A percentile compares a stretch with the other conserved stretches of the same genome.
phyloP scores from a whole-genome alignment of 768 basidiomycete species.

The Filobasidium wieringae region DNA sequence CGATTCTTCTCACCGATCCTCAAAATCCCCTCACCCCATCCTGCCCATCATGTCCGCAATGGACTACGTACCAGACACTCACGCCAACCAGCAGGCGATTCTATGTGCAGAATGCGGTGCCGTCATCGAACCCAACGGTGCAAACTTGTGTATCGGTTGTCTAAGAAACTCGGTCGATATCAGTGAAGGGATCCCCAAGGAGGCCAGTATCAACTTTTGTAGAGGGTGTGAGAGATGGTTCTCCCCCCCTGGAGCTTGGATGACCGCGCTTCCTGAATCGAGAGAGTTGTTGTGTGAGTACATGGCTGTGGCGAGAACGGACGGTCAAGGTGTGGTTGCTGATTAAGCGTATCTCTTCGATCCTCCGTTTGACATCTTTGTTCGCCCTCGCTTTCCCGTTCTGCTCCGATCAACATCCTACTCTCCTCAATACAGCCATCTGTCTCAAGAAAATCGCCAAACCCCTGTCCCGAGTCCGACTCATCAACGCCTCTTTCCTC shows the following conservation, averaged over 20 bases:
- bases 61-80: slow-evolving; percentile 32
- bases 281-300: slow-evolving; percentile 59
- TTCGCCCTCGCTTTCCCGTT: not conserved
- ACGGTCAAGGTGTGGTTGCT: not conserved
- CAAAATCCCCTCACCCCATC: too few relatives aligned
- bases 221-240: slow-evolving; percentile 93
- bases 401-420: not conserved
- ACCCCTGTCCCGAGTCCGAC: slow-evolving; percentile 69
- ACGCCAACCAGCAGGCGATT: slow-evolving; percentile 33
- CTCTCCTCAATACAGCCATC: slow-evolving; percentile 47
- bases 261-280: slow-evolving; percentile 73
- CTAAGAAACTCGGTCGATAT: slow-evolving; percentile 58
- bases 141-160: slow-evolving; percentile 32
- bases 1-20: too few relatives aligned
- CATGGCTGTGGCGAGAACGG: not conserved
- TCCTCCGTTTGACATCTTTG: too few relatives aligned
- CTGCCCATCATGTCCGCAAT: slow-evolving; percentile 14
- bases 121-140: slow-evolving; percentile 23
- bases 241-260: slow-evolving; percentile 79
- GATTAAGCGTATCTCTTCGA: not conserved
- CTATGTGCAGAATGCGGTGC: slow-evolving; percentile 39
- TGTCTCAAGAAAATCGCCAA: slow-evolving; percentile 72
- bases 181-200: slow-evolving; percentile 85
- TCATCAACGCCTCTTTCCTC: slow-evolving; percentile 97
- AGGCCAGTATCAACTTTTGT: slow-evolving; percentile 83